Conservation (phyloP, 176 grass and related monocot genomes). For the Bolboschoenus planiculmis region DNA sequence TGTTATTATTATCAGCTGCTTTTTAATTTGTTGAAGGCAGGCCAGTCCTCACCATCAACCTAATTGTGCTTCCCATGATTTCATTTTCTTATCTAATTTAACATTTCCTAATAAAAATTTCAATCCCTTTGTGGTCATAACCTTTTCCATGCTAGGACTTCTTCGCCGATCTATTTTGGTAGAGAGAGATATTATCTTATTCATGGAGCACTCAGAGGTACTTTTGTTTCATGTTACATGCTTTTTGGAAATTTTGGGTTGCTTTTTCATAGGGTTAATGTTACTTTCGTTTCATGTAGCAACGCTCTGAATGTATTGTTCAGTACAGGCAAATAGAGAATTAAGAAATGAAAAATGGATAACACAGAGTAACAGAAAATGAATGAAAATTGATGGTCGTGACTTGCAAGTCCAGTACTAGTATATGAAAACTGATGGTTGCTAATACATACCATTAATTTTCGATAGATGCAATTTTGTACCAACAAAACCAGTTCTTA, state of each 20-base stretch:
- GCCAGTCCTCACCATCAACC: neutral
- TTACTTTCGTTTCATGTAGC: no score
- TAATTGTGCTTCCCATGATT: neutral
- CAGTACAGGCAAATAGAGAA: neutral
- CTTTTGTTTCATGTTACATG: neutral
- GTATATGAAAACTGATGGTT: neutral
- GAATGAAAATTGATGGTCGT: no score
- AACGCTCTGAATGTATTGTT: neutral
- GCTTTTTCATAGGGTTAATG: neutral
- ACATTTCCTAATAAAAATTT: neutral
- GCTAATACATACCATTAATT: neutral
- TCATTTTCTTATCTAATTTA: neutral
- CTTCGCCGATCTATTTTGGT: neutral
- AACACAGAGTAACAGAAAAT: no score
- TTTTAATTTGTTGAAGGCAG: neutral
- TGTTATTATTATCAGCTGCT: neutral
- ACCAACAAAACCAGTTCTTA: neutral
- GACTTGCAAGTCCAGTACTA: no score
- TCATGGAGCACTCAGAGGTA: slow-evolving; percentile 6
- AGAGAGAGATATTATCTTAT: neutral
- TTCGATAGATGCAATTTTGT: neutral
- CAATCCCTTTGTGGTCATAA: neutral
- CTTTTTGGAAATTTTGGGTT: neutral
- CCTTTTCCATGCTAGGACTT: slow-evolving; percentile 6
- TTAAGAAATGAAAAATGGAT: neutral